Evolutionary conservation across 257 asterid species (phyloP).

Genomic region (Solanum piurae): DNA sequence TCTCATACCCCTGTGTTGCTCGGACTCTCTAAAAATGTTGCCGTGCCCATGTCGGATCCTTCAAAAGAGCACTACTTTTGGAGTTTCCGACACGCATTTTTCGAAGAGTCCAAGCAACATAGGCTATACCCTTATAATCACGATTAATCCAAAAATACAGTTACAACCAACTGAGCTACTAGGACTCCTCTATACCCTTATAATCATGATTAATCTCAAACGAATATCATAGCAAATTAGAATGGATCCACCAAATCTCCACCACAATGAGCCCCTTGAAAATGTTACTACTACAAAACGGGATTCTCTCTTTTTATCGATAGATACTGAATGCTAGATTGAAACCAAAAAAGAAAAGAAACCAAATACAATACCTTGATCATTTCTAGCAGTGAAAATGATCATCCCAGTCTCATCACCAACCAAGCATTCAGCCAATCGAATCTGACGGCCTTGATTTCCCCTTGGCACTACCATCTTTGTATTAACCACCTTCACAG

Average conservation of each 20-base stretch:
- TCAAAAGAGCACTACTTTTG: not conserved
- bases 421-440: conserved; percentile 30
- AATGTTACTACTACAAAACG: not conserved
- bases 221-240: not conserved
- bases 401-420: conserved; percentile 40
- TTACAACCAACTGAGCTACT: not conserved
- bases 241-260: not conserved
- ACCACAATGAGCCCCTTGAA: not conserved
- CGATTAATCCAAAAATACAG: not conserved
- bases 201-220: not conserved
- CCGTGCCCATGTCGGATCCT: not conserved
- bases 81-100: not conserved
- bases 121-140: not conserved
- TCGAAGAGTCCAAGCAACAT: not conserved
- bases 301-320: not conserved
- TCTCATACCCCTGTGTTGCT: not conserved
- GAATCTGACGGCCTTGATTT: conserved; percentile 21
- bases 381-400: conserved; percentile 29
- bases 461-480: conserved; percentile 23
- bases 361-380: conserved; percentile 18
- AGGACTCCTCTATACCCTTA: not conserved
- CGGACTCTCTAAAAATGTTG: not conserved
- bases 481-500: conserved; percentile 23
- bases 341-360: no score
- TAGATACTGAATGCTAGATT: not conserved